Evolutionary conservation across 202 grass and related monocot species (phyloP).

Genomic region (Musa balbisiana): DNA sequence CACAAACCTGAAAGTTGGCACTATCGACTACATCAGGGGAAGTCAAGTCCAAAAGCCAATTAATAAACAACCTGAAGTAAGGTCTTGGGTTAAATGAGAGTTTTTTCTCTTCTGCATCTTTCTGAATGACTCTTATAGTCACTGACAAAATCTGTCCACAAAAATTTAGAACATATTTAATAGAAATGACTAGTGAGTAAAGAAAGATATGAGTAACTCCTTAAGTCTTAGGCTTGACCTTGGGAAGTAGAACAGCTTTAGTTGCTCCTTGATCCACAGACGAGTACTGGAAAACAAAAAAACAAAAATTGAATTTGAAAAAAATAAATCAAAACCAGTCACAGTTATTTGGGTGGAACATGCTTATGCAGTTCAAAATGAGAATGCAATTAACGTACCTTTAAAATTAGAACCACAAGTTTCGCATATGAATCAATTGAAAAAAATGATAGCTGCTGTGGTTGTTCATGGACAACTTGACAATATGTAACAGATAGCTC

Average conservation of each 20-base stretch:
- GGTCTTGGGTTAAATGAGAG: conserved; percentile 64
- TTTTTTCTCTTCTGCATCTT: conserved; percentile 95
- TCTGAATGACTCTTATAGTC: conserved; percentile 61
- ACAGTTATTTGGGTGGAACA: neutral
- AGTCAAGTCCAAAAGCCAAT: conserved; percentile 74
- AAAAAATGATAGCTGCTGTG: conserved; percentile 72
- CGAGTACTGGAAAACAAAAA: conserved; percentile 43
- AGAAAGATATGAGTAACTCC: neutral
- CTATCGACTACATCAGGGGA: conserved; percentile 54
- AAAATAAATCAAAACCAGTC: neutral
- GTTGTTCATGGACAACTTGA: conserved; percentile 47
- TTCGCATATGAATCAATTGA: conserved; percentile 84
- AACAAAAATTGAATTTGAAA: conserved; percentile 16
- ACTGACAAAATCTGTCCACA: conserved; percentile 59
- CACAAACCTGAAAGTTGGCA: conserved; percentile 59
- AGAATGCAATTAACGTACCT: conserved; percentile 43
- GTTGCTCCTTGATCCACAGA: conserved; percentile 56
- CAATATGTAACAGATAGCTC: conserved; percentile 66
- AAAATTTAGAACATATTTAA: conserved; percentile 23
- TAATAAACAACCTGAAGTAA: conserved; percentile 80
- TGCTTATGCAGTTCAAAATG: neutral
- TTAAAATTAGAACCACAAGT: conserved; percentile 61
- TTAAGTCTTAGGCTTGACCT: conserved; percentile 31
- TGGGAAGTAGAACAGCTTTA: conserved; percentile 65
- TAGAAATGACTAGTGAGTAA: conserved; percentile 8